These are phyloP conservation scores for Trichoderma sp. DNA, from an alignment of 2,329 filamentous ascomycete species.

Conservation along the genomic window DNA sequence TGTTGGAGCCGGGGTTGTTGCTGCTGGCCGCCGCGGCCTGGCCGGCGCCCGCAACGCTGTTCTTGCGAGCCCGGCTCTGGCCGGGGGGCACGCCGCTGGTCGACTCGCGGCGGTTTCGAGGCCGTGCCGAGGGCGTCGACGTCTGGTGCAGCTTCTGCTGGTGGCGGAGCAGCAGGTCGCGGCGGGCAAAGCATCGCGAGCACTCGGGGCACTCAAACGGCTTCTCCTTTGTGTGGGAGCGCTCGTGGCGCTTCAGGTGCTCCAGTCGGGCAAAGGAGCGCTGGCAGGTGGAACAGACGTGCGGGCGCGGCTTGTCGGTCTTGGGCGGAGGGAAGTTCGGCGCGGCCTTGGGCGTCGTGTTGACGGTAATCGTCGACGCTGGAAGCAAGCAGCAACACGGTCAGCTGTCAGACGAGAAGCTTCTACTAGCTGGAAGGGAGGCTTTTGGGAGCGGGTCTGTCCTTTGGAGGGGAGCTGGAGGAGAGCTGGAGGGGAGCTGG, in stretches of 20 bases:
- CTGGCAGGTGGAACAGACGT: conserved; percentile 88
- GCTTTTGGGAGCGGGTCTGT: conserved; percentile 24
- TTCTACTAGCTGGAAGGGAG: conserved; percentile 28
- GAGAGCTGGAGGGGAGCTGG: conserved; percentile 38
- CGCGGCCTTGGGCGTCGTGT: conserved; percentile 45
- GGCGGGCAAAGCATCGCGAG: conserved; percentile 87
- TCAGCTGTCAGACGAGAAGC: conserved; percentile 32
- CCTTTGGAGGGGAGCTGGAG: conserved; percentile 36
- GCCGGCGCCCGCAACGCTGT: conserved; percentile 71
- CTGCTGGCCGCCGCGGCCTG: conserved; percentile 43
- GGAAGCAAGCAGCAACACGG: conserved; percentile 28
- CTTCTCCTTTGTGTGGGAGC: conserved; percentile 98
- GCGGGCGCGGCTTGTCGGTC: conserved; percentile 94
- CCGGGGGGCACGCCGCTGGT: conserved; percentile 69
- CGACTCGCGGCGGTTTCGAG: conserved; percentile 87
- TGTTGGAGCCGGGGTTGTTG: conserved; percentile 47
- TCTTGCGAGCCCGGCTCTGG: conserved; percentile 81
- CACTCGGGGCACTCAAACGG: conserved; percentile 97
- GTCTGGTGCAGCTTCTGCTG: conserved; percentile 98
- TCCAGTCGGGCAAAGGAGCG: conserved; percentile 93
- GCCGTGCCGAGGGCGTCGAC: conserved; percentile 81
- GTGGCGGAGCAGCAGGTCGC: conserved; percentile 88
- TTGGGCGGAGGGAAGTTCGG: conserved; percentile 76
- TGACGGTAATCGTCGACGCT: conserved; percentile 56
- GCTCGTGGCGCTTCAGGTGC: conserved; percentile 94